These are phyloP conservation scores for Syncephalastrum contaminatum DNA, from an alignment of 371 early-diverging fungal genomes.

Conservation along the genomic window DNA sequence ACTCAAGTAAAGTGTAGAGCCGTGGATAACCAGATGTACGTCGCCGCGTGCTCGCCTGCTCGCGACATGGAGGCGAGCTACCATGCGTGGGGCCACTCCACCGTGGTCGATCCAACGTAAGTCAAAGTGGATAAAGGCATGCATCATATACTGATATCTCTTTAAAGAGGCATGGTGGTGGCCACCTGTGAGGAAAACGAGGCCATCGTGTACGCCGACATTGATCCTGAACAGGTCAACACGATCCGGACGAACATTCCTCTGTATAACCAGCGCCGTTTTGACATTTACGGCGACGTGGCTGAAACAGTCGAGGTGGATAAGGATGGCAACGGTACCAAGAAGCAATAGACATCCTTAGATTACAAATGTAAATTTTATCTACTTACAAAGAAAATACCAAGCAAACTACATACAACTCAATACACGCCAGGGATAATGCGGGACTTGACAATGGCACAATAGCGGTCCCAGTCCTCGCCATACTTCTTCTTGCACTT, in stretches of 20 bases:
- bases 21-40: constrained; percentile 76
- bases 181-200: constrained; percentile 77
- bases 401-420: background rate
- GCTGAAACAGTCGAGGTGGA: constrained; percentile 26
- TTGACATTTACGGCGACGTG: constrained; percentile 81
- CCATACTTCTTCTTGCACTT: constrained; percentile 92
- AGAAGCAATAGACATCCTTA: constrained; percentile 14
- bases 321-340: constrained; percentile 27
- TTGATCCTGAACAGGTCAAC: constrained; percentile 64
- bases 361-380: no score
- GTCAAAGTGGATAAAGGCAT: background rate
- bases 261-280: constrained; percentile 77
- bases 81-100: constrained; percentile 94
- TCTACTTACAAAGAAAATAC: background rate
- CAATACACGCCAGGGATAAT: constrained; percentile 75
- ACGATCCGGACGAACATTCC: constrained; percentile 74
- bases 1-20: constrained; percentile 34
- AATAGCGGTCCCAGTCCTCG: constrained; percentile 89
- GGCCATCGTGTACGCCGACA: constrained; percentile 81
- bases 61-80: constrained; percentile 76
- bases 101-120: constrained; percentile 83
- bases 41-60: constrained; percentile 94
- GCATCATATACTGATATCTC: background rate
- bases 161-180: constrained; percentile 57
- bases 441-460: constrained; percentile 77